phyloP scores from a whole-genome alignment of 345 rosid genomes.

The Salix caprea region DNA sequence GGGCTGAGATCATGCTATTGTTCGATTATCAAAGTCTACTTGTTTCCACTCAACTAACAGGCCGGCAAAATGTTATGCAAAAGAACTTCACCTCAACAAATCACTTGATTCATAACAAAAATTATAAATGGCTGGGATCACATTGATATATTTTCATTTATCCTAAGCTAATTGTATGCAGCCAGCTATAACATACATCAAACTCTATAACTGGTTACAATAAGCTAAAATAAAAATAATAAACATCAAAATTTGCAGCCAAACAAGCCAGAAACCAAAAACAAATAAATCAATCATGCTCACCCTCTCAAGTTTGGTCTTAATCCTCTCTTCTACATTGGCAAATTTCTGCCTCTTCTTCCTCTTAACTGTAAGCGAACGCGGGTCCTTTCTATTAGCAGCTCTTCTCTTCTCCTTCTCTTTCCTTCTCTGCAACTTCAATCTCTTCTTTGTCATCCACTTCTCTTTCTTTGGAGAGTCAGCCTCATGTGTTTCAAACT shows the following conservation, averaged over 20 bases:
- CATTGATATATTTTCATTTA: neutral
- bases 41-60: neutral
- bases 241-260: neutral
- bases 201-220: neutral
- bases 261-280: neutral
- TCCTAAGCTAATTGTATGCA: neutral
- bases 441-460: slow-evolving; percentile 69
- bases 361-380: slow-evolving; percentile 60
- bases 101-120: too few species aligned
- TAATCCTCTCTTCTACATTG: slow-evolving; percentile 70
- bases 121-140: neutral
- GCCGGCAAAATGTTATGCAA: too few species aligned
- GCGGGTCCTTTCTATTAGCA: slow-evolving; percentile 78
- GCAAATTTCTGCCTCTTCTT: slow-evolving; percentile 63
- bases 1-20: neutral
- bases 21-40: neutral
- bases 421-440: slow-evolving; percentile 67
- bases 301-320: slow-evolving; percentile 80
- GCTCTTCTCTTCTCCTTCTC: slow-evolving; percentile 76
- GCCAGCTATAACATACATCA: neutral
- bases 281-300: slow-evolving; percentile 1
- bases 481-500: slow-evolving; percentile 61
- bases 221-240: neutral
- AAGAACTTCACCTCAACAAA: too few species aligned
- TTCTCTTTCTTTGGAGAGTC: slow-evolving; percentile 88